Conservation (phyloP, 208 protist species). For the Tritrichomonas foetus region DNA sequence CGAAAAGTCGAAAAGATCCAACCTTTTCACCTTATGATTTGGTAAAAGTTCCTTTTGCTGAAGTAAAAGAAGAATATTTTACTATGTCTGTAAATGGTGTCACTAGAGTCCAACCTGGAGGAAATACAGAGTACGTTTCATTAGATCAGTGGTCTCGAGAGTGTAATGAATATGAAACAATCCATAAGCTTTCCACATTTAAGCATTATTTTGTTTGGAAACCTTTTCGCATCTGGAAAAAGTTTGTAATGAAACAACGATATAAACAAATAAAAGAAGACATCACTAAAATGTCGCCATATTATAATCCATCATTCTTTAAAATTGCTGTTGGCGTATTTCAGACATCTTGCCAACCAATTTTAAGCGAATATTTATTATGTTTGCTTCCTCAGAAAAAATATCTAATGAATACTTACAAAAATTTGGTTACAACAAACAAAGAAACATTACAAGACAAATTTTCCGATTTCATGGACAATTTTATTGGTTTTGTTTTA, state of each 20-base stretch:
- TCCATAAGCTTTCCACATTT: not conserved
- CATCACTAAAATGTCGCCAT: not conserved
- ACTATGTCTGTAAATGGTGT: conserved; percentile 36
- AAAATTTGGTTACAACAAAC: not conserved
- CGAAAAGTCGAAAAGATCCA: not conserved
- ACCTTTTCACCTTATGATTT: not conserved
- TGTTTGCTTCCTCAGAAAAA: not conserved
- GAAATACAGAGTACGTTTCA: conserved; percentile 11
- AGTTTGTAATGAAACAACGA: conserved; percentile 15
- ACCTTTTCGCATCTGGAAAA: not conserved
- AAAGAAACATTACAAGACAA: not conserved
- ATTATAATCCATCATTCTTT: not conserved
- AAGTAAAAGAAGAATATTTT: conserved; percentile 11
- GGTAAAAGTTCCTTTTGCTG: not conserved
- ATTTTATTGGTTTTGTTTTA: not conserved
- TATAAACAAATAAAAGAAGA: not conserved
- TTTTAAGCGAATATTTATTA: not conserved
- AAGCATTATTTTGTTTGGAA: not conserved
- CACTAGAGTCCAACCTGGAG: not conserved
- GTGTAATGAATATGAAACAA: not conserved
- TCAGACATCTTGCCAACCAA: not conserved
- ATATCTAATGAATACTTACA: not conserved
- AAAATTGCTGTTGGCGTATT: not conserved
- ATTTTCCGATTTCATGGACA: not conserved
- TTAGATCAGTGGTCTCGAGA: conserved; percentile 2